Evolutionary conservation across 2,329 filamentous ascomycete species (phyloP).

Genomic region (Aureobasidium uvarum): DNA sequence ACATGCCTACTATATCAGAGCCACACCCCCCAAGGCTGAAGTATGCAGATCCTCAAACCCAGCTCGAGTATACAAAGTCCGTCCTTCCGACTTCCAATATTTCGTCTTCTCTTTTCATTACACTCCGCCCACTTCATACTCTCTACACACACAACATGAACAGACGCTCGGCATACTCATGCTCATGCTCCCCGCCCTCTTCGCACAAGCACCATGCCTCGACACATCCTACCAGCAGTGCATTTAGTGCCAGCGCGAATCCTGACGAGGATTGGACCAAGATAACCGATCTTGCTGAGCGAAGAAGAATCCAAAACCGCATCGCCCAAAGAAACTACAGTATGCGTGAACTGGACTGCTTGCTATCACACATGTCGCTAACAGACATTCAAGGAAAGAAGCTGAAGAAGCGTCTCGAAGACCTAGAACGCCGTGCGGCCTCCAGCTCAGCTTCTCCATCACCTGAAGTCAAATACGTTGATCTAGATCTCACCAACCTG

Average conservation of each 20-base stretch:
- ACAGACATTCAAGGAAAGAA: conserved; percentile 67
- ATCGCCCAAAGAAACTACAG: conserved; percentile 98
- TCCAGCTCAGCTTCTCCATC: conserved; percentile 60
- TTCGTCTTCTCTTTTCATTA: not conserved
- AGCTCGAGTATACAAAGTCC: conserved; percentile 12
- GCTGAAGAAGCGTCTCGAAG: conserved; percentile 84
- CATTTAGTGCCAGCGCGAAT: conserved; percentile 90
- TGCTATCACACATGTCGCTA: conserved; percentile 28
- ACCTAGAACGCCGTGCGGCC: conserved; percentile 75
- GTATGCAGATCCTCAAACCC: conserved; percentile 10
- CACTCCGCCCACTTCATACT: not conserved
- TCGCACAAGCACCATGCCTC: conserved; percentile 63
- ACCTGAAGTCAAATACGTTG: conserved; percentile 58
- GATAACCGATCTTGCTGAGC: conserved; percentile 94
- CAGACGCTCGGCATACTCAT: conserved; percentile 47
- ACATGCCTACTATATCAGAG: conserved; percentile 26
- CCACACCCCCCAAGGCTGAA: conserved; percentile 23
- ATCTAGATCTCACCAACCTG: conserved; percentile 43
- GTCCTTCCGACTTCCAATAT: not conserved
- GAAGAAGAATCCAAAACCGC: conserved; percentile 91
- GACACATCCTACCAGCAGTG: conserved; percentile 80
- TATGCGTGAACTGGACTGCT: conserved; percentile 49
- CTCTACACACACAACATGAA: conserved; percentile 39
- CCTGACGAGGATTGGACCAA: conserved; percentile 99
- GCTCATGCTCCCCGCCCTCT: conserved; percentile 43